Conservation (phyloP, 1,284 basidiomycete species). For the Trichosporon ovoides region DNA sequence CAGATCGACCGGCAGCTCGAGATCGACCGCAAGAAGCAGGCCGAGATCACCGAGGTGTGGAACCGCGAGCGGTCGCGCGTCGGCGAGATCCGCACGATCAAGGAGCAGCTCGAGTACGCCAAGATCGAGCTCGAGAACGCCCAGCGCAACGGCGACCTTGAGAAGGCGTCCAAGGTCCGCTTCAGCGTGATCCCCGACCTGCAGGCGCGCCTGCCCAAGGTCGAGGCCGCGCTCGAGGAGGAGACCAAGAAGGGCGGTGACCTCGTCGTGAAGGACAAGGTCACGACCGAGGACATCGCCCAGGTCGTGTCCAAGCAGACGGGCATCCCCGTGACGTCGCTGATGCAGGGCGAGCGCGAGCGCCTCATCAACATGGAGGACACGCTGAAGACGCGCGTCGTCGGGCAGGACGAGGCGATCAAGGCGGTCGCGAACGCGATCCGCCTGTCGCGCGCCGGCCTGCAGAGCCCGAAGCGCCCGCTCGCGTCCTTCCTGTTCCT, state of each 20-base stretch:
- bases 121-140: constrained; percentile 81
- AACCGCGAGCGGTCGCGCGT: constrained; percentile 69
- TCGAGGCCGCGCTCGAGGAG: constrained; percentile 57
- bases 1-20: constrained; percentile 59
- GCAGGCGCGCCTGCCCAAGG: constrained; percentile 62
- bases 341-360: constrained; percentile 83
- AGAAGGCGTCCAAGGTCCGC: constrained; percentile 71
- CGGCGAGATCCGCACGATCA: constrained; percentile 69
- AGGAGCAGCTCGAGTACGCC: constrained; percentile 70
- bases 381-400: constrained; percentile 64
- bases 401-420: constrained; percentile 84
- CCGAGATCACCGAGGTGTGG: constrained; percentile 65
- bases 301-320: constrained; percentile 82
- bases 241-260: constrained; percentile 49
- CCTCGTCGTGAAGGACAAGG: constrained; percentile 73
- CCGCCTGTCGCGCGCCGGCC: constrained; percentile 79
- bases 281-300: constrained; percentile 82
- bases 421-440: constrained; percentile 77
- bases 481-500: constrained; percentile 88
- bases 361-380: constrained; percentile 92
- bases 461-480: constrained; percentile 79
- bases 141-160: constrained; percentile 76
- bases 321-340: constrained; percentile 82
- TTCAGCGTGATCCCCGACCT: constrained; percentile 80
- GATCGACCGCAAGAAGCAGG: constrained; percentile 63